Evolutionary conservation across 805 yeast genomes (phyloP), one percentile per base, ranked within the genome.

Genomic region (Metschnikowia orientalis): DNA sequence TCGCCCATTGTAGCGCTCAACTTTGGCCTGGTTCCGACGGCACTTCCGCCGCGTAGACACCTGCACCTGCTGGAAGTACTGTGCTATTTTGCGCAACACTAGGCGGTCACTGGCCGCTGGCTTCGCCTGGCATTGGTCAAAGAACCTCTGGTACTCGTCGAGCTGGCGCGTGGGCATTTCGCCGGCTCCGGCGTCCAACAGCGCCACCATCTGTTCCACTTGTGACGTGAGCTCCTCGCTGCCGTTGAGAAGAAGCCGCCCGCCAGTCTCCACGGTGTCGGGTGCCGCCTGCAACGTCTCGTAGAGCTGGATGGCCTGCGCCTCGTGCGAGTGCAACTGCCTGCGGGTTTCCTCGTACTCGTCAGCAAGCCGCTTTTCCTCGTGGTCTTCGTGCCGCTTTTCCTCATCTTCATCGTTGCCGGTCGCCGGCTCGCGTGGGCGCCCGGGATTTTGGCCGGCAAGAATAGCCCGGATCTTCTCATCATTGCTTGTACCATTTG

Each of bases 41-140:
- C n/a, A n/a, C n/a, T n/a, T n/a, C n/a, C n/a, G n/a, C n/a, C n/a
- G n/a, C n/a, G n/a, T n/a, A n/a, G n/a, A n/a, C n/a, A n/a, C n/a
- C n/a, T n/a, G n/a, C n/a, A n/a, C n/a, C n/a, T n/a, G n/a, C n/a
- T n/a, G n/a, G n/a, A n/a, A n/a, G n/a, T n/a, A n/a, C n/a, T n/a
- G n/a, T n/a, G n/a, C n/a, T n/a, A n/a, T n/a, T n/a, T n/a, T n/a
- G n/a, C n/a, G n/a, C n/a, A n/a, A n/a, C n/a, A n/a, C n/a, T n/a
- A n/a, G n/a, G n/a, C n/a, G n/a, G n/a, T n/a, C n/a, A n/a, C n/a
- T n/a, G n/a, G n/a, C n/a, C n/a, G n/a, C n/a, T n/a, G n/a, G n/a
- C n/a, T n/a, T n/a, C n/a, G n/a, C n/a, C n/a, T n/a, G 21, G 32
- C 32, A 29, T 19, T 26, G 21, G 26, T 22, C 26, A 10, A 29